Evolutionary conservation across 805 yeast species (phyloP).

Genomic region (Saturnispora bothae): DNA sequence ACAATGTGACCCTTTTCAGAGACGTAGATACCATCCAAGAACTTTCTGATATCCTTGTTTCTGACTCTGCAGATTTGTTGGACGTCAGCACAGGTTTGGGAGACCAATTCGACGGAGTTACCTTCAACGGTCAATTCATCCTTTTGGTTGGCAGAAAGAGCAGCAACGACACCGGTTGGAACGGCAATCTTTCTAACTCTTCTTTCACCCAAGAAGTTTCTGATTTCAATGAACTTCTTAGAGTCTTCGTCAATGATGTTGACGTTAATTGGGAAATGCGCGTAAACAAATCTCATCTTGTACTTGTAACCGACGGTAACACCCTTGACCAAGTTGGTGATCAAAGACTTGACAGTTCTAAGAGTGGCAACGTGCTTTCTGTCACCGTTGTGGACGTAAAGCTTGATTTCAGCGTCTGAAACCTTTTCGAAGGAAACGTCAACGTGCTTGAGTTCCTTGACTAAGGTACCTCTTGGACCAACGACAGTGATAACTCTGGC

Average conservation of each 20-base stretch:
- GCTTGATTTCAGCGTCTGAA: conserved; percentile 61
- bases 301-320: conserved; percentile 98
- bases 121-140: conserved; percentile 91
- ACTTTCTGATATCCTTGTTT: conserved; percentile 99
- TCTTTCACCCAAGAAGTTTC: conserved; percentile 99
- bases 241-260: conserved; percentile 79
- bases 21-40: conserved; percentile 99
- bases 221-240: conserved; percentile 74
- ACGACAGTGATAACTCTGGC: conserved; percentile 82
- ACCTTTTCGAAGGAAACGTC: conserved; percentile 87
- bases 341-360: conserved; percentile 95
- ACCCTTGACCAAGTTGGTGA: conserved; percentile 93
- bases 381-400: conserved; percentile 97
- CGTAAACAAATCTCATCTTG: conserved; percentile 99
- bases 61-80: conserved; percentile 97
- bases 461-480: conserved; percentile 95
- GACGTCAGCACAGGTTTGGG: conserved; percentile 97
- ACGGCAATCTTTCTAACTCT: conserved; percentile 83
- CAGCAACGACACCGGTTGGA: conserved; percentile 81
- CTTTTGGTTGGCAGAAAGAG: conserved; percentile 74
- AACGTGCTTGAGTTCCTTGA: conserved; percentile 87
- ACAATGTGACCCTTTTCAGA: conserved; percentile 87
- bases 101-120: conserved; percentile 94
- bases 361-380: conserved; percentile 99
- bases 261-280: conserved; percentile 99